phyloP scores from a whole-genome alignment of 108 stramenopile genomes.

The Skeletonema marinoi region DNA sequence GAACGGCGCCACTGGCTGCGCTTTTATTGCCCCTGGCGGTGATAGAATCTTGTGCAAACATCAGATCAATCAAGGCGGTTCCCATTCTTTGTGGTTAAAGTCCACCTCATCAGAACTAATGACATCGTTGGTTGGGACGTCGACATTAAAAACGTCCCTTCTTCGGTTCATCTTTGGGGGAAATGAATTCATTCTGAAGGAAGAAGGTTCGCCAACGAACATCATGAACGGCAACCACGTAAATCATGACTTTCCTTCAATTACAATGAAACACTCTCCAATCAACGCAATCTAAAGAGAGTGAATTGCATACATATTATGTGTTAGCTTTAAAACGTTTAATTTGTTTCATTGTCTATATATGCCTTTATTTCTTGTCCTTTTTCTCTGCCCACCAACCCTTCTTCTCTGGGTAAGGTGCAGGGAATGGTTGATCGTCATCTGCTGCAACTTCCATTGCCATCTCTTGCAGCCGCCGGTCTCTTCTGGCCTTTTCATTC shows the following conservation, averaged over 20 bases:
- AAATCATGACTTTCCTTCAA: conserved; percentile 33
- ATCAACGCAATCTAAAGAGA: not conserved
- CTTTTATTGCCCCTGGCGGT: conserved; percentile 38
- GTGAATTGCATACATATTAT: not conserved
- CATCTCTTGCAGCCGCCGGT: conserved; percentile 65
- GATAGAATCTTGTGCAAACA: conserved; percentile 28
- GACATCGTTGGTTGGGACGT: conserved; percentile 18
- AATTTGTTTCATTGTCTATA: not conserved
- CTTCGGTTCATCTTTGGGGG: conserved; percentile 36
- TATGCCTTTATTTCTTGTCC: conserved; percentile 12
- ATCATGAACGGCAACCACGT: not conserved
- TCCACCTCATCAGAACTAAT: conserved; percentile 24
- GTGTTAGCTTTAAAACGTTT: conserved; percentile 1
- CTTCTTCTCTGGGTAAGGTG: conserved; percentile 63
- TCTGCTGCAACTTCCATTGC: conserved; percentile 88
- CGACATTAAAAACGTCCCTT: conserved; percentile 10
- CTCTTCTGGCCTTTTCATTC: conserved; percentile 38
- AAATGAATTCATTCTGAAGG: conserved; percentile 1
- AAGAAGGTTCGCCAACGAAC: not conserved
- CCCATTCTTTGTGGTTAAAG: conserved; percentile 19
- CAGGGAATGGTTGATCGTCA: conserved; percentile 78
- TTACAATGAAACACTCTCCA: conserved; percentile 7
- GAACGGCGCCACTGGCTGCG: conserved; percentile 17
- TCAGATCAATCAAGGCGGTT: conserved; percentile 7
- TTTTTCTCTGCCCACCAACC: conserved; percentile 32